Base-by-base conservation (phyloP, 345 rosid genomes). In the Draba incana region DNA sequence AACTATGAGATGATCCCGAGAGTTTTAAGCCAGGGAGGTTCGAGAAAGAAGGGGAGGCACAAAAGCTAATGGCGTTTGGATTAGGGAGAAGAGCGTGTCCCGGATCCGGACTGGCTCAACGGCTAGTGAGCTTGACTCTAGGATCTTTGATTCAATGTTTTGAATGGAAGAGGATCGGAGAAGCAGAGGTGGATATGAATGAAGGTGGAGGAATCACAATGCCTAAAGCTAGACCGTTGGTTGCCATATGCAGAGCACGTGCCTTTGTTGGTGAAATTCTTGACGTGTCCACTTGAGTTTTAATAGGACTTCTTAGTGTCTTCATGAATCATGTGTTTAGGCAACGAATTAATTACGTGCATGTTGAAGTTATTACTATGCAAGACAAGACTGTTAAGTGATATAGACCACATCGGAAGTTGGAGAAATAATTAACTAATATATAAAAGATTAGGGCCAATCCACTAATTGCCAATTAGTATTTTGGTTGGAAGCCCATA, bases 71-170 rank as follows among this genome's bases (percentile, higher is more conserved):
- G 71, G 15, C 79, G 8, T 82, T 83, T 2, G 86, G 86, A 56
- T 10, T 79, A 8, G 85, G 86, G 50, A 76, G 85, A 49, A 65
- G 86, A 52, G 77, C 84, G 4, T 85, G 85, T 51, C 86, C 84
- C 4, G 86, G 84, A 2, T 62, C 76, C 0, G 70, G 48, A 35
- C 24, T 85, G 14, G 85, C 81, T 43, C 82, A 78, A 2, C 75
- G 81, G 7, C 64, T 83, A 38, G 10, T 80, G n/a, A 70, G 57
- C 31, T 58, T 69, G 47, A 54, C 83, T 20, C 44, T 85, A 44
- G 82, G 84, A 2, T 66, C 77, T 2, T 20, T 85, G 71, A 79
- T 83, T 27, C 89, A 85, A 11, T 78, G 85, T 66, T 81, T 85
- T 30, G 82, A 85, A 2, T 85, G 85, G 86, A 57, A 77, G 31